phyloP scores from a whole-genome alignment of 208 protist genomes.

The Phytomonas francai region DNA sequence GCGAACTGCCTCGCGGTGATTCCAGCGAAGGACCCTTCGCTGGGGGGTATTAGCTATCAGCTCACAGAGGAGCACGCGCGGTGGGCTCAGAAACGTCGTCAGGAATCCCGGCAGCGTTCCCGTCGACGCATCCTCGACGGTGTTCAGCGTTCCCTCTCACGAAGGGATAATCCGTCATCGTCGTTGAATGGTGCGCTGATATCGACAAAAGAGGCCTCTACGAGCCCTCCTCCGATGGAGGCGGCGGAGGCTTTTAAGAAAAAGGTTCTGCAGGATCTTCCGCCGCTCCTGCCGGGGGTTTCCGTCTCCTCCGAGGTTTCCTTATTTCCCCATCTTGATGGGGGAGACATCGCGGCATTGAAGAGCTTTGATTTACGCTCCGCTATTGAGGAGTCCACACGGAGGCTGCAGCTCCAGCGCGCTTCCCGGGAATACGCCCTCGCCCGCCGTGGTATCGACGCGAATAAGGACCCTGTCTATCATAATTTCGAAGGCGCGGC shows the following conservation, averaged over 20 bases:
- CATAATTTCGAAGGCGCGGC: not conserved
- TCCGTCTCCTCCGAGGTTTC: constrained; percentile 13
- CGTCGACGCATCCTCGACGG: constrained; percentile 31
- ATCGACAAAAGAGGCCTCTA: no score
- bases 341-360: not conserved
- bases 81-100: constrained; percentile 36
- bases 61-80: constrained; percentile 59
- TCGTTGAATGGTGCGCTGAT: not conserved
- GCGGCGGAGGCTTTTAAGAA: not conserved
- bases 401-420: constrained; percentile 61
- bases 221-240: not conserved
- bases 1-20: constrained; percentile 56
- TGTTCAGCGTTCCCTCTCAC: constrained; percentile 22
- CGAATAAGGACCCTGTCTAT: not conserved
- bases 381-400: constrained; percentile 59
- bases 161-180: constrained; percentile 1
- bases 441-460: constrained; percentile 31
- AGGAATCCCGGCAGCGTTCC: constrained; percentile 22
- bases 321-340: constrained; percentile 19
- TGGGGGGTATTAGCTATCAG: constrained; percentile 57
- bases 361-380: constrained; percentile 36
- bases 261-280: not conserved
- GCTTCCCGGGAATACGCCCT: constrained; percentile 47
- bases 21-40: constrained; percentile 39
- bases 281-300: constrained; percentile 27